Base-by-base conservation (phyloP, 306 rosid species). In the Fagus sylvatica region DNA sequence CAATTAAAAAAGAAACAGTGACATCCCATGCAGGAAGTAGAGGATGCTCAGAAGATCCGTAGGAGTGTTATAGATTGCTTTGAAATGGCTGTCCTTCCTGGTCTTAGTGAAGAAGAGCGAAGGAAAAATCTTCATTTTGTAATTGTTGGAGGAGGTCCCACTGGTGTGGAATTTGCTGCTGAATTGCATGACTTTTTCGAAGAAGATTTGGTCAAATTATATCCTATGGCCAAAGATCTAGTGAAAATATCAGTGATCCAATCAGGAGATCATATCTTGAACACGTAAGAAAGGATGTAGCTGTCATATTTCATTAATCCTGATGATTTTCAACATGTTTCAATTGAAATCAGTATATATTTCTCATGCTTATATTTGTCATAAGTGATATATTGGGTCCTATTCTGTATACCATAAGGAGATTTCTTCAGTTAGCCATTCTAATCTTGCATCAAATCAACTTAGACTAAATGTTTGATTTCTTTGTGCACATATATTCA, bases 181-280 rank as follows among this genome's bases (percentile, higher is more conserved):
- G 98, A 95, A 91, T 87, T 95, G 75, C 97, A 95, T 79, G 98
- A 95, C 85, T 91, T 61, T 84, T 69, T 95, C 60, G 83, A 81
- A 53, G 98, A 92, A 74, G 98, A 95, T 87, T 84, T 95, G 71
- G 78, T 76, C 73, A 88, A 91, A 36, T 70, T 95, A 76, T 95
- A 92, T 77, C 97, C 98, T 6, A 19, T 85, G 4, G 93, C 86
- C 37, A 87, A 89, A 80, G 93, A 92, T 83, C 78, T 82, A 46
- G 93, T 95, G 87, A 92, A 88, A 81, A 95, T 95, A 84, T 80
- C 96, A 8, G 49, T 95, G 73, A 89, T 95, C 84, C 98, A 95
- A 80, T 92, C 98, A 4, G 98, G 98, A 79, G 98, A 95, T 92
- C 98, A 95, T 84, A 92, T 95, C 78, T 87, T 95, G 91, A 95